A percentile compares a stretch with the other conserved stretches of the same genome.
Evolutionary conservation across 805 yeast genomes (phyloP).

Genomic region (Zygotorulaspora florentina): DNA sequence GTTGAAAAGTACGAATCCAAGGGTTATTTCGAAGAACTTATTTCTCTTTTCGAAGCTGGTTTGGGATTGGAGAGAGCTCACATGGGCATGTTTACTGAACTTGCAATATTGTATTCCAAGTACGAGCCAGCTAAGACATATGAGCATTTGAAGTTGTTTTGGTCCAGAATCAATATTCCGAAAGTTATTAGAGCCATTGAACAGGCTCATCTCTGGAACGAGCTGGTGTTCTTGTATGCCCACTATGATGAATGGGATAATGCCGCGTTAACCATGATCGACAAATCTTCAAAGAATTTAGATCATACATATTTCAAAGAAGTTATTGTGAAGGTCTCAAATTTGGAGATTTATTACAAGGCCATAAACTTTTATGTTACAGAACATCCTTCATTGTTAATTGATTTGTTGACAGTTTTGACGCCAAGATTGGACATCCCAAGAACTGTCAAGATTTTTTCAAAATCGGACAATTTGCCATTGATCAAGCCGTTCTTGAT

Average conservation of each 20-base stretch:
- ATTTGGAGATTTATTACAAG: slow-evolving; percentile 93
- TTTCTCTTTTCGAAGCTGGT: slow-evolving; percentile 91
- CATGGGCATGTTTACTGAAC: slow-evolving; percentile 99
- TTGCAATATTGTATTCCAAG: slow-evolving; percentile 85
- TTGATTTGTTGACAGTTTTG: slow-evolving; percentile 78
- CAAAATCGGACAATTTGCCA: slow-evolving; percentile 93
- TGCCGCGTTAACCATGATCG: slow-evolving; percentile 95
- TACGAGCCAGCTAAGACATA: slow-evolving; percentile 85
- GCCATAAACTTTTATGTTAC: slow-evolving; percentile 92
- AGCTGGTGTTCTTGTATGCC: slow-evolving; percentile 90
- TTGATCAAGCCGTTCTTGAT: slow-evolving; percentile 92
- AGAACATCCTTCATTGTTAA: slow-evolving; percentile 86
- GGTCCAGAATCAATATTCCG: slow-evolving; percentile 98
- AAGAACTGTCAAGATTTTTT: slow-evolving; percentile 91
- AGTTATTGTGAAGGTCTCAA: slow-evolving; percentile 88
- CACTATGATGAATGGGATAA: slow-evolving; percentile 99
- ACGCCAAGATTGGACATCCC: slow-evolving; percentile 90
- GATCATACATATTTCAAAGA: slow-evolving; percentile 95
- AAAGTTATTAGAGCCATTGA: slow-evolving; percentile 94
- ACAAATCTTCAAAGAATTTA: slow-evolving; percentile 85
- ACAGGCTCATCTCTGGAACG: slow-evolving; percentile 92
- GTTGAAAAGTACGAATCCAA: slow-evolving; percentile 81
- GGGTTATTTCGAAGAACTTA: slow-evolving; percentile 89
- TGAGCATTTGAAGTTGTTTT: slow-evolving; percentile 95
- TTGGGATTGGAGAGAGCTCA: slow-evolving; percentile 96